Evolutionary conservation across 768 basidiomycete genomes (phyloP).

Genomic region (Xanthoconium purpureum): DNA sequence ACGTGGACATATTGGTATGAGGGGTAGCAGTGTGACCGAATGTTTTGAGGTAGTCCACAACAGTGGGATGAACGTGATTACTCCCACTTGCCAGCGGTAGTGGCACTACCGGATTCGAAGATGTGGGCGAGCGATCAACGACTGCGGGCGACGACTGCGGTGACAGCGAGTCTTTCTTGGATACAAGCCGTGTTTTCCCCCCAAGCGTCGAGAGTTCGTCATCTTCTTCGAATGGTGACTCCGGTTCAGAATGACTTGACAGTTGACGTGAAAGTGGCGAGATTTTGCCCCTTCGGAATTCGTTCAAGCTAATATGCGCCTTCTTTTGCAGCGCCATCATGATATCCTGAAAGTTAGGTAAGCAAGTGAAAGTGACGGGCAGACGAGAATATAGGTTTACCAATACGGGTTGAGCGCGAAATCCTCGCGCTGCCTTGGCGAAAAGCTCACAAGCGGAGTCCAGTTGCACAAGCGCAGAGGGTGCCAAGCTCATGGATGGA

Average conservation of each 20-base stretch:
- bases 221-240: slow-evolving; percentile 48
- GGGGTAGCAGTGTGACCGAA: slow-evolving; percentile 39
- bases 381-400: slow-evolving; percentile 35
- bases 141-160: slow-evolving; percentile 40
- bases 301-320: slow-evolving; percentile 62
- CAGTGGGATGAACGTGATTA: slow-evolving; percentile 55
- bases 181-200: slow-evolving; percentile 63
- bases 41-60: slow-evolving; percentile 66
- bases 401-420: slow-evolving; percentile 62
- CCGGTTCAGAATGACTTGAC: slow-evolving; percentile 38
- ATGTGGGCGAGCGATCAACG: slow-evolving; percentile 65
- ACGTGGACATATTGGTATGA: slow-evolving; percentile 23
- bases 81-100: slow-evolving; percentile 55
- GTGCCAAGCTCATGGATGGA: slow-evolving; percentile 75
- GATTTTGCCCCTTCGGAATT: slow-evolving; percentile 57
- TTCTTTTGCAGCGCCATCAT: slow-evolving; percentile 64
- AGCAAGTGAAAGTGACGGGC: slow-evolving; percentile 4
- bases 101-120: slow-evolving; percentile 69
- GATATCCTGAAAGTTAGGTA: slow-evolving; percentile 43
- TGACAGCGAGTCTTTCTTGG: slow-evolving; percentile 57
- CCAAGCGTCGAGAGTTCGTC: slow-evolving; percentile 65
- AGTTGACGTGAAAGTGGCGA: slow-evolving; percentile 40
- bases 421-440: slow-evolving; percentile 63
- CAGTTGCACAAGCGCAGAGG: slow-evolving; percentile 68
- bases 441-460: slow-evolving; percentile 76